These are phyloP conservation scores for Amanita thiersii DNA, from an alignment of 768 basidiomycete genomes.

Conservation along the genomic window DNA sequence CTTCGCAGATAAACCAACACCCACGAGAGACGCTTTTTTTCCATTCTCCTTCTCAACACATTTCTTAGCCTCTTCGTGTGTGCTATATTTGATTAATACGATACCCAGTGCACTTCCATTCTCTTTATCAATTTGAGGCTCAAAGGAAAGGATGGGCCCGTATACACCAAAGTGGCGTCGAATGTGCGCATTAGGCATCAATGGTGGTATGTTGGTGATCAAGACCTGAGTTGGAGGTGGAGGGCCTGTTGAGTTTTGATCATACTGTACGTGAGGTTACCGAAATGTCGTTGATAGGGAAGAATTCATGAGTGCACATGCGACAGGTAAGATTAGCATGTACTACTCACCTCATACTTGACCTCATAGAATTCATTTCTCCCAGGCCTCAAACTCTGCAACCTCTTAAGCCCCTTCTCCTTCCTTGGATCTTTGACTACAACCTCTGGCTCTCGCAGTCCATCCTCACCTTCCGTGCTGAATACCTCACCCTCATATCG, in stretches of 20 bases:
- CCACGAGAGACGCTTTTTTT: slow-evolving; percentile 37
- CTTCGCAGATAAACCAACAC: slow-evolving; percentile 19
- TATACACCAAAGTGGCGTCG: slow-evolving; percentile 54
- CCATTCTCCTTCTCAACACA: slow-evolving; percentile 67
- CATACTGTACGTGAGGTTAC: slow-evolving; percentile 44
- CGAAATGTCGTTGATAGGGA: background rate
- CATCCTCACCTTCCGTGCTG: slow-evolving; percentile 24
- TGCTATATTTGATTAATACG: slow-evolving; percentile 59
- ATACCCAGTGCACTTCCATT: slow-evolving; percentile 84
- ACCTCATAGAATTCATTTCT: slow-evolving; percentile 32
- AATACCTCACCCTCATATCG: slow-evolving; percentile 51
- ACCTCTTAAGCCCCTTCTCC: slow-evolving; percentile 23
- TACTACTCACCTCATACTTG: slow-evolving; percentile 45
- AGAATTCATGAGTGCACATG: background rate
- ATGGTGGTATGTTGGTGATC: slow-evolving; percentile 59
- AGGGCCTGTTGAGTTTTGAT: slow-evolving; percentile 59
- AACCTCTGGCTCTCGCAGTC: slow-evolving; percentile 25
- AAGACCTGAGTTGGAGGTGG: slow-evolving; percentile 73
- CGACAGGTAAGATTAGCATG: slow-evolving; percentile 3
- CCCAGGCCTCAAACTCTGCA: slow-evolving; percentile 13
- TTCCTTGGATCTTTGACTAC: slow-evolving; percentile 49
- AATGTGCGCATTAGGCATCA: slow-evolving; percentile 61
- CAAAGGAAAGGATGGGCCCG: slow-evolving; percentile 59
- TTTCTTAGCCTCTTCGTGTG: slow-evolving; percentile 58
- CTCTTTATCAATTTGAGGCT: slow-evolving; percentile 68